Percentiles rank a stretch among this genome's conserved stretches.
These are phyloP conservation scores for Rhazya stricta DNA, from an alignment of 257 asterid genomes.

Conservation along the genomic window DNA sequence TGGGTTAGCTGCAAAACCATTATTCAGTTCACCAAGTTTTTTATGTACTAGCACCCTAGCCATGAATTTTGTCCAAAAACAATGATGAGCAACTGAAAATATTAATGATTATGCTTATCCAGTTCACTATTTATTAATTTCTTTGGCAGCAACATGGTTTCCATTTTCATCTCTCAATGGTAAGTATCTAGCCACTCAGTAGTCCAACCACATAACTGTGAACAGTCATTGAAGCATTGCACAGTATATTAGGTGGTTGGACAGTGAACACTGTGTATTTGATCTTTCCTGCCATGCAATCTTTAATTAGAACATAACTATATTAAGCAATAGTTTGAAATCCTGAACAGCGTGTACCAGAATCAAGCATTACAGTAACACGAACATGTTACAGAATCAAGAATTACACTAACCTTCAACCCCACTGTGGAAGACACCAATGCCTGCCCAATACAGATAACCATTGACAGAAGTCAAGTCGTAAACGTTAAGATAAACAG, in stretches of 20 bases:
- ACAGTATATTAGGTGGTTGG: not conserved
- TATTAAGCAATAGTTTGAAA: not conserved
- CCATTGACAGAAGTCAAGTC: constrained; percentile 71
- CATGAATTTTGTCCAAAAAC: not conserved
- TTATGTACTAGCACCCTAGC: not conserved
- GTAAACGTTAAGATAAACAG: constrained; percentile 77
- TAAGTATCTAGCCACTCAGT: not conserved
- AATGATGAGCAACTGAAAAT: not conserved
- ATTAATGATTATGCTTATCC: not conserved
- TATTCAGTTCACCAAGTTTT: not conserved
- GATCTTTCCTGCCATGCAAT: not conserved
- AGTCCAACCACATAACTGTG: not conserved
- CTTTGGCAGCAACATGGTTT: not conserved
- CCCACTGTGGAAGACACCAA: constrained; percentile 90
- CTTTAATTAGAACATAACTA: not conserved
- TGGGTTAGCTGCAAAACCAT: not conserved
- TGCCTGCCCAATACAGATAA: constrained; percentile 82
- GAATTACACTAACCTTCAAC: constrained; percentile 55
- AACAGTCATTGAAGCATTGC: not conserved
- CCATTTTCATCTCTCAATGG: not conserved
- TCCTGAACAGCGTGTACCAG: constrained; percentile 6
- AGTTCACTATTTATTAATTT: not conserved
- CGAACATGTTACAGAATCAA: constrained; percentile 12
- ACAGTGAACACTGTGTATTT: not conserved
- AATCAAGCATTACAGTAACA: constrained; percentile 1